Evolutionary conservation across 345 rosid species (phyloP).

Genomic region (Carallia pectinifolia): DNA sequence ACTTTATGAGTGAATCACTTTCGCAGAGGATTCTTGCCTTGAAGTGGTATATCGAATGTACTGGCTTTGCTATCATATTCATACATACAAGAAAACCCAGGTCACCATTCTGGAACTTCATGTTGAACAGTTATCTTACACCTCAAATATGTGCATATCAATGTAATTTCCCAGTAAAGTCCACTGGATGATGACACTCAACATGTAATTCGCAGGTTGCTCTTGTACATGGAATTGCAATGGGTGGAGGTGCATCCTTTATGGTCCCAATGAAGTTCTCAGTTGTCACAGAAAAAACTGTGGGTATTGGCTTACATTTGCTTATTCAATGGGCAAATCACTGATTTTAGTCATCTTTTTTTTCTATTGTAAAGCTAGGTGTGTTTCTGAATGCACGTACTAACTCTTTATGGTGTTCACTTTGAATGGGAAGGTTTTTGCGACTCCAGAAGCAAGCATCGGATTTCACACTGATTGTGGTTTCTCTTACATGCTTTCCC

Average conservation of each 20-base stretch:
- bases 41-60: conserved; percentile 94
- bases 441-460: conserved; percentile 92
- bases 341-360: neutral
- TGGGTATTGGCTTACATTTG: conserved; percentile 33
- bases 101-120: conserved; percentile 24
- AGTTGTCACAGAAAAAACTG: conserved; percentile 91
- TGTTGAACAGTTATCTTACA: neutral
- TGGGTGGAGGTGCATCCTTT: conserved; percentile 96
- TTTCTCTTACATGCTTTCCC: conserved; percentile 83
- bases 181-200: neutral
- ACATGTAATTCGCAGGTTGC: conserved; percentile 57
- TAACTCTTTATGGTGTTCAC: conserved; percentile 1
- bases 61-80: conserved; percentile 94
- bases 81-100: conserved; percentile 77
- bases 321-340: conserved; percentile 4
- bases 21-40: conserved; percentile 82
- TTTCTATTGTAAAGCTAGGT: neutral
- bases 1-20: conserved; percentile 7
- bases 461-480: conserved; percentile 96
- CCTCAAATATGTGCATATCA: neutral
- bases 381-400: neutral
- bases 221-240: conserved; percentile 83
- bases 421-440: conserved; percentile 54
- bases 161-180: neutral
- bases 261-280: conserved; percentile 95